phyloP scores from a whole-genome alignment of 2,329 filamentous ascomycete genomes.

The Arthrobotrys conoides region DNA sequence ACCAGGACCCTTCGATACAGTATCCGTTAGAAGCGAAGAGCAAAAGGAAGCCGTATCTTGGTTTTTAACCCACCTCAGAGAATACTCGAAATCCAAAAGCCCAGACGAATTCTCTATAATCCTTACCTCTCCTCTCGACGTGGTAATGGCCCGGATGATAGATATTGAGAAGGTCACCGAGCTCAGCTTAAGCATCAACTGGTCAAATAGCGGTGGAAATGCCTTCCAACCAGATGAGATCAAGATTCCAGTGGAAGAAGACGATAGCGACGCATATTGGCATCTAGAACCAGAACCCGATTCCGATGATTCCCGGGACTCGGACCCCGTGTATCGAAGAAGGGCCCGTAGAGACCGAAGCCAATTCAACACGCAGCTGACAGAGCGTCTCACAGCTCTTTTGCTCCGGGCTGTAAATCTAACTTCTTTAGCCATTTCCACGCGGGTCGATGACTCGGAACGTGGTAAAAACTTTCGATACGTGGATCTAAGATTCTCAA shows the following conservation, averaged over 20 bases:
- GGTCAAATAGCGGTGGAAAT: not conserved
- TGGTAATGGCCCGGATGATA: not conserved
- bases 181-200: not conserved
- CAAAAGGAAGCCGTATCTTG: not conserved
- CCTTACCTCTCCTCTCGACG: not conserved
- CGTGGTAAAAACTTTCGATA: not conserved
- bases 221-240: not conserved
- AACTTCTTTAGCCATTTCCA: not conserved
- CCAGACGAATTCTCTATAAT: slow-evolving; percentile 4
- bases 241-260: not conserved
- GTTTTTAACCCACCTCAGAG: slow-evolving; percentile 9
- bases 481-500: not conserved
- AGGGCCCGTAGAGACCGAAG: not conserved
- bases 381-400: not conserved
- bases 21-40: not conserved
- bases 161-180: not conserved
- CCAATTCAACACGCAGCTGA: not conserved
- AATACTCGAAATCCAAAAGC: not conserved
- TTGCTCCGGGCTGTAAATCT: not conserved
- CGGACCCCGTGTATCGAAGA: not conserved
- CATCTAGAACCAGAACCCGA: not conserved
- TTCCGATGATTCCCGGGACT: not conserved
- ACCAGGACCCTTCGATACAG: no score
- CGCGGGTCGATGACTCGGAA: no score
- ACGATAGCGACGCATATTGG: not conserved